These are phyloP conservation scores for Sugiyamaella neomexicana DNA, from an alignment of 1,139 yeast genomes.

Conservation along the genomic window DNA sequence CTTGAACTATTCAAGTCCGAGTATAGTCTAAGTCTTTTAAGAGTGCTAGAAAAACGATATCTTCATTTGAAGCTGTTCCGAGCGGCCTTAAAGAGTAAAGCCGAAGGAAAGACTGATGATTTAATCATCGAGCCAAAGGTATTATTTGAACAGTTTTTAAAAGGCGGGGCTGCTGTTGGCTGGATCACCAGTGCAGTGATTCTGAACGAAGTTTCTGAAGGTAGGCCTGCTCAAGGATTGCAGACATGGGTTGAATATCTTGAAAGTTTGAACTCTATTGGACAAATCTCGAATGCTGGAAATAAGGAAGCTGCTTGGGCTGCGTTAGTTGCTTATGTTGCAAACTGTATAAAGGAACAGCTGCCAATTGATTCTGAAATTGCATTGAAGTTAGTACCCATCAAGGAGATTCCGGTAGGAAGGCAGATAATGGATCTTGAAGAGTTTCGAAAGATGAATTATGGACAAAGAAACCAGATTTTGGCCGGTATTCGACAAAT, in stretches of 20 bases:
- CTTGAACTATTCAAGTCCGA: constrained; percentile 8
- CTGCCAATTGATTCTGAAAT: constrained; percentile 30
- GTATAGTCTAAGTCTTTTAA: neutral
- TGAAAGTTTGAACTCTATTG: constrained; percentile 33
- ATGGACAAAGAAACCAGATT: constrained; percentile 19
- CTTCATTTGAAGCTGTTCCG: constrained; percentile 11
- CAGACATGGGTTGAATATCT: constrained; percentile 41
- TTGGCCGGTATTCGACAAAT: constrained; percentile 26
- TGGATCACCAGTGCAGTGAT: constrained; percentile 36
- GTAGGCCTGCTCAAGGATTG: constrained; percentile 35
- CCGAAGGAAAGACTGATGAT: neutral
- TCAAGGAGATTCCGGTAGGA: constrained; percentile 33
- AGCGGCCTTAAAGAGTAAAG: constrained; percentile 6
- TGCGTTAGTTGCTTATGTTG: constrained; percentile 36
- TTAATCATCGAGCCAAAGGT: constrained; percentile 6
- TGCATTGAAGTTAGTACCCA: constrained; percentile 38
- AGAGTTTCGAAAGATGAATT: constrained; percentile 20
- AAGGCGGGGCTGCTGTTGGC: constrained; percentile 29
- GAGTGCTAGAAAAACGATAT: constrained; percentile 1
- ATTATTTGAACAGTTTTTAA: constrained; percentile 23
- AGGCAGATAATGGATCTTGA: constrained; percentile 25
- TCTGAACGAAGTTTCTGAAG: constrained; percentile 30
- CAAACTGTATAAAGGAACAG: constrained; percentile 27
- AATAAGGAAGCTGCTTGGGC: constrained; percentile 35
- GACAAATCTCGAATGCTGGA: constrained; percentile 28